These are phyloP conservation scores for Colletotrichum camelliae DNA, from an alignment of 2,329 filamentous ascomycete genomes.

Conservation along the genomic window DNA sequence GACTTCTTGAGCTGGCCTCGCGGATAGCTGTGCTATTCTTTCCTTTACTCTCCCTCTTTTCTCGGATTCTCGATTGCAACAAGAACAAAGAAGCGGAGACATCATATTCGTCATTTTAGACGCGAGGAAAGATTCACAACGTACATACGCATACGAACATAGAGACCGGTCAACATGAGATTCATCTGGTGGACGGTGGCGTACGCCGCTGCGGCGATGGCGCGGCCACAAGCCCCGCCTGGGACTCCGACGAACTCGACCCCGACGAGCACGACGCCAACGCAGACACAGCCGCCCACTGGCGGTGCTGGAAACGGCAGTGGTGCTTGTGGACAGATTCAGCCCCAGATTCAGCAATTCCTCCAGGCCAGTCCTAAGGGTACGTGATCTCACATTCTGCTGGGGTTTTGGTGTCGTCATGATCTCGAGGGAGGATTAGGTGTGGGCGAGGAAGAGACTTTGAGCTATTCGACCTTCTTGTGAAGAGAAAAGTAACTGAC, in stretches of 20 bases:
- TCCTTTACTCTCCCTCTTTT: not conserved
- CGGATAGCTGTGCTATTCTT: constrained; percentile 18
- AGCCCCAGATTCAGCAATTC: not conserved
- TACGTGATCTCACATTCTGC: not conserved
- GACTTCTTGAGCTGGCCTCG: constrained; percentile 21
- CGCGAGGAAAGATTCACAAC: not conserved
- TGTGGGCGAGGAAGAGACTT: not conserved
- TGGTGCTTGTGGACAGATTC: constrained; percentile 5
- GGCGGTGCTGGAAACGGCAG: not conserved
- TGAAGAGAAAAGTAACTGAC: not conserved
- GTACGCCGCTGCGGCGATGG: constrained; percentile 10
- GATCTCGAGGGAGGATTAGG: not conserved
- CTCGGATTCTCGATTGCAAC: not conserved
- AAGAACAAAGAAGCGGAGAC: not conserved
- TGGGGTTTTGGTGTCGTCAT: not conserved
- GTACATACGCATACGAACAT: not conserved
- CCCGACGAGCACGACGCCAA: not conserved
- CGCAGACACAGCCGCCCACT: not conserved
- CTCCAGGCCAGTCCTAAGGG: constrained; percentile 12
- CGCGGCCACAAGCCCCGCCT: constrained; percentile 1
- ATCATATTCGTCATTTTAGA: not conserved
- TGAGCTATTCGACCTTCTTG: not conserved
- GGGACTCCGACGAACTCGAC: not conserved
- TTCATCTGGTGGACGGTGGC: constrained; percentile 11
- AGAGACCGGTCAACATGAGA: not conserved